Evolutionary conservation across 139 green algal genomes (phyloP).

Genomic region (Astrephomene gubernaculifera): DNA sequence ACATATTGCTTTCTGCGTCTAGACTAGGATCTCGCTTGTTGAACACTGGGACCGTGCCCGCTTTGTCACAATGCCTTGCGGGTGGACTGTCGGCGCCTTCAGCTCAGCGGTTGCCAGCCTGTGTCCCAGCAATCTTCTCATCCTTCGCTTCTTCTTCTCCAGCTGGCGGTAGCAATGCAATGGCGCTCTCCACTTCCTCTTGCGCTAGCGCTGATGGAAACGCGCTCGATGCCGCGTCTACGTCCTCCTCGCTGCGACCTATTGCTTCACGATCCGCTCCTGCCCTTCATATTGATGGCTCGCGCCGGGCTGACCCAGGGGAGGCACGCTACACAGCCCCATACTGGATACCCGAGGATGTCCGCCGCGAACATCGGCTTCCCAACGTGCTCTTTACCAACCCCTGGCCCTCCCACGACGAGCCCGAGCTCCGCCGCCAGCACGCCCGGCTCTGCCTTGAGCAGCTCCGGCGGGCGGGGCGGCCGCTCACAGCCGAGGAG

Average conservation of each 20-base stretch:
- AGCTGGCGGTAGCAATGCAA: neutral
- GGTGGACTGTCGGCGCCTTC: too few relatives aligned
- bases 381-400: conserved; percentile 29
- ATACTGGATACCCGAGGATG: conserved; percentile 23
- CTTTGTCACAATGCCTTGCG: neutral
- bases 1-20: neutral
- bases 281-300: neutral
- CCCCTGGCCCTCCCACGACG: conserved; percentile 26
- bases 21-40: neutral
- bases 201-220: neutral
- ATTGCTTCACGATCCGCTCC: neutral
- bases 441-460: conserved; percentile 1
- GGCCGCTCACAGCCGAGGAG: conserved; percentile 11
- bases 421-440: conserved; percentile 2
- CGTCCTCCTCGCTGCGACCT: neutral
- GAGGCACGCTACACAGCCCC: conserved; percentile 34
- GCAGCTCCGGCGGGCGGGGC: neutral
- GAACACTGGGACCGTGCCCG: neutral
- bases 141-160: neutral
- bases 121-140: neutral
- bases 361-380: neutral
- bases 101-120: too few relatives aligned
- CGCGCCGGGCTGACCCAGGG: conserved; percentile 13
- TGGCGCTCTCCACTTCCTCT: neutral
- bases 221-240: neutral